Percentiles rank a stretch among this genome's conserved stretches.
Conservation (phyloP, 2,329 filamentous ascomycete species). For the Botryosphaeria dothidea region DNA sequence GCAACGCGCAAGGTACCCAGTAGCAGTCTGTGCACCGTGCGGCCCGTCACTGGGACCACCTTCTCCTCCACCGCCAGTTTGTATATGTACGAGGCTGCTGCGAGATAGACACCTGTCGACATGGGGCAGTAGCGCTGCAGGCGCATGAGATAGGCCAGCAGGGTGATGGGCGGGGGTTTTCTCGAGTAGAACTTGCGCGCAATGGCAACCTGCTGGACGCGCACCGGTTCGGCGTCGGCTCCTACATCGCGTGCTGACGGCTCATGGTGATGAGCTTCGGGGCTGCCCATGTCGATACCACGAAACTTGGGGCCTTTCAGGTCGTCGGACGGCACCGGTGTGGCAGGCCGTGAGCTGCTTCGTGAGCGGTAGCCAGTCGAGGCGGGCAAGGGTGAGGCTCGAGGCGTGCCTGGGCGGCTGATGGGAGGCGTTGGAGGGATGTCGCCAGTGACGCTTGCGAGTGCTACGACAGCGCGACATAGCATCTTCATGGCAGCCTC, state of each 20-base stretch:
- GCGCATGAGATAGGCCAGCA: conserved; percentile 82
- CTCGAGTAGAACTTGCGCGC: conserved; percentile 94
- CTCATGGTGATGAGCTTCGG: conserved; percentile 53
- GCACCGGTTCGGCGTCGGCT: conserved; percentile 70
- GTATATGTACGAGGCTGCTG: conserved; percentile 84
- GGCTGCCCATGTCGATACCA: conserved; percentile 46
- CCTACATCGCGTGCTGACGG: conserved; percentile 50
- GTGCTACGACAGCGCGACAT: conserved; percentile 57
- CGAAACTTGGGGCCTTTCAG: conserved; percentile 37
- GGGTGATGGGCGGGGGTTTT: conserved; percentile 75
- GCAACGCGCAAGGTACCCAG: conserved; percentile 83
- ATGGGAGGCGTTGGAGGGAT: conserved; percentile 77
- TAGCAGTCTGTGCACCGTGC: conserved; percentile 84
- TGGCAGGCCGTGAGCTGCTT: conserved; percentile 39
- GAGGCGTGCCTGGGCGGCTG: conserved; percentile 61
- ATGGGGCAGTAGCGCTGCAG: conserved; percentile 91
- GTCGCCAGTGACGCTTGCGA: conserved; percentile 74
- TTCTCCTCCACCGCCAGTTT: conserved; percentile 72
- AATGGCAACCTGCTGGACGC: conserved; percentile 80
- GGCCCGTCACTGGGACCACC: conserved; percentile 75
- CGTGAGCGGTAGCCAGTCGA: conserved; percentile 21
- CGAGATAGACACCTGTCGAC: conserved; percentile 90
- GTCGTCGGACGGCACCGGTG: conserved; percentile 42
- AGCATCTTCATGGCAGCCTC: conserved; percentile 77
- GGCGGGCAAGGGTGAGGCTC: background rate